phyloP scores from a whole-genome alignment of 495 filamentous ascomycete genomes.

The Cladorrhinum samala region DNA sequence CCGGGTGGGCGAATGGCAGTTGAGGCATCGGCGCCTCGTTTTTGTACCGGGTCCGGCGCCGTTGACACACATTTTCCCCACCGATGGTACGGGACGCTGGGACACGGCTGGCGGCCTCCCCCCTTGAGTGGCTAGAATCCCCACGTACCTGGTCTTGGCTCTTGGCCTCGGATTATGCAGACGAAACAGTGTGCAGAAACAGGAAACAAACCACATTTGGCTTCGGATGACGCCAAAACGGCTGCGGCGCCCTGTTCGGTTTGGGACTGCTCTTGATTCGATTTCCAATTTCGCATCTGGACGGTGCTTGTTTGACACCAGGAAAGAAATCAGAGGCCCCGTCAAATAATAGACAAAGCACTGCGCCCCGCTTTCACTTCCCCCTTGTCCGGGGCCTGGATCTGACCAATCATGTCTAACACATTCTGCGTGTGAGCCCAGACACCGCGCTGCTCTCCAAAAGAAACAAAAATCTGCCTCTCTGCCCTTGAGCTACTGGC shows the following conservation, averaged over 20 bases:
- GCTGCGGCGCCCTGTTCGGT: not conserved
- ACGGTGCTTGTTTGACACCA: not conserved
- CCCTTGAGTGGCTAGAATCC: not conserved
- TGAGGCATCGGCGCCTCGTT: conserved; percentile 3
- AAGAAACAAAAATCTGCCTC: conserved; percentile 3
- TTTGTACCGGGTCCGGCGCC: conserved; percentile 1
- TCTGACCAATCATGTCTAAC: conserved; percentile 5
- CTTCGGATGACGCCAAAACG: conserved; percentile 1
- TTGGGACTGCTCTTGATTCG: not conserved
- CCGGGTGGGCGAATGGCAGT: conserved; percentile 8
- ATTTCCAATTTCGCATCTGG: not conserved
- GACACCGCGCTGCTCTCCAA: conserved; percentile 12
- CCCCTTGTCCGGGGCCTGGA: not conserved
- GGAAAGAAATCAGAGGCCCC: not conserved
- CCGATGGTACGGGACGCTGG: not conserved
- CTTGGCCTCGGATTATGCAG: not conserved
- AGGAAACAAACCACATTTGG: not conserved
- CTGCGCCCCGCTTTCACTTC: conserved; percentile 5
- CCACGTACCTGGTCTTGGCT: not conserved
- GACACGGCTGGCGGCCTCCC: conserved; percentile 13
- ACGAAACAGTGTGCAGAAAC: not conserved
- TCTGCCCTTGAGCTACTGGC: conserved; percentile 2
- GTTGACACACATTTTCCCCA: not conserved
- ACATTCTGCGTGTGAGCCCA: not conserved
- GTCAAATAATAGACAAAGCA: not conserved